Base-by-base conservation (phyloP, 1,284 basidiomycete genomes). In the Ceratobasidium sp. region DNA sequence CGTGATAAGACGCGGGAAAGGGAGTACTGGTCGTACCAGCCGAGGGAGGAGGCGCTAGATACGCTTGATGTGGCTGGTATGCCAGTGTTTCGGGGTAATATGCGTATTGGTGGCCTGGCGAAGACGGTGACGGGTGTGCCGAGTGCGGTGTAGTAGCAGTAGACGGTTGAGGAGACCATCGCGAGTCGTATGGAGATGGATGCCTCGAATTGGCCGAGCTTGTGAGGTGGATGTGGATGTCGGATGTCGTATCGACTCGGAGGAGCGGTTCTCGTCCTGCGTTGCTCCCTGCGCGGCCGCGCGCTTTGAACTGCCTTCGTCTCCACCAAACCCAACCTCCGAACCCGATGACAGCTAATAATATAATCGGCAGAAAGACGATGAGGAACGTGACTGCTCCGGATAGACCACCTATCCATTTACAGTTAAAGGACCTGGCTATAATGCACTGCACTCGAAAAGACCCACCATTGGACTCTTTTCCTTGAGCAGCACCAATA, bases 11-110 rank as follows among this genome's bases (percentile, higher is more conserved):
- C 44, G 33, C 35, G 46, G 54, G 27, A 23, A 75, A 66, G 20
- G 46, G 30, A 16, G 38, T 16, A 23, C 48, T 66, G 33, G 30
- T 57, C 30, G 46, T 75, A 30, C 30, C 57, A 14, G 33, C 59
- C 5, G 73, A 60, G 35, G 73, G 66, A 57, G 73, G 73, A 41
- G 73, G 73, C 14, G 41, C 73, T n/a, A 75, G 57, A 57, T 65
- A 75, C n/a, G 30, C 48, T 54, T 66, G 73, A 20, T 66, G 20
- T 12, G 60, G 73, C 3, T 48, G 50, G 27, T 75, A 66, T 4
- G 41, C 20, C 16, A 62, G 73, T 30, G 59, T 38, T 50, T 74
- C 70, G 23, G 70, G 70, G 38, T 74, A 74, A 12, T 48, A 20
- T 10, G 73, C 48, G 30, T 75, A 75, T 57, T 75, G 73, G 57